These are phyloP conservation scores for Umbelopsis sp. DNA, from an alignment of 371 early-diverging fungal genomes.

Conservation along the genomic window DNA sequence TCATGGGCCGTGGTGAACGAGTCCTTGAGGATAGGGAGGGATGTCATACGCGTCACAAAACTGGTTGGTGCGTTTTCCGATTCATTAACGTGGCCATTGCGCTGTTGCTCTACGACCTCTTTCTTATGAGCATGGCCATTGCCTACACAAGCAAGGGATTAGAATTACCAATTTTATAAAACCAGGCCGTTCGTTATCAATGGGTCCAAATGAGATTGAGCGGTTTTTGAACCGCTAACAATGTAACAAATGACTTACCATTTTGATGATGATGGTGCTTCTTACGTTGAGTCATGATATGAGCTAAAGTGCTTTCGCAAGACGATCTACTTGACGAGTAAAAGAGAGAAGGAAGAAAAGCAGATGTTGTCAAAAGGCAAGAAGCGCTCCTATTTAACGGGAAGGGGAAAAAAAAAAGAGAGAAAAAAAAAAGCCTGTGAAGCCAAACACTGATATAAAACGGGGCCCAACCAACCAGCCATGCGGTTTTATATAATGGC, in stretches of 20 bases:
- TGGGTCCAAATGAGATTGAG: not conserved
- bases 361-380: constrained; percentile 17
- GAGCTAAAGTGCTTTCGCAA: not conserved
- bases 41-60: constrained; percentile 58
- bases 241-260: not conserved
- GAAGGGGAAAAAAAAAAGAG: not conserved
- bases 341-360: constrained; percentile 15
- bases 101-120: constrained; percentile 21
- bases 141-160: not conserved
- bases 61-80: constrained; percentile 17
- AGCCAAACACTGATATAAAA: constrained; percentile 2
- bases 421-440: not conserved
- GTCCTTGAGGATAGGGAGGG: constrained; percentile 68
- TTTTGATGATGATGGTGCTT: constrained; percentile 17
- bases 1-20: constrained; percentile 53
- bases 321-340: not conserved
- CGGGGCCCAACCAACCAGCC: constrained; percentile 16
- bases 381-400: constrained; percentile 13
- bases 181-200: not conserved
- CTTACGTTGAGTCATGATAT: not conserved
- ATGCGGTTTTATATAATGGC: constrained; percentile 13
- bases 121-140: constrained; percentile 16
- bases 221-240: too few species aligned
- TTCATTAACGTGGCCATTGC: constrained; percentile 21
- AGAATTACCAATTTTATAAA: too few species aligned